Conservation (phyloP, 2,329 filamentous ascomycete genomes). For the Beauveria australis region DNA sequence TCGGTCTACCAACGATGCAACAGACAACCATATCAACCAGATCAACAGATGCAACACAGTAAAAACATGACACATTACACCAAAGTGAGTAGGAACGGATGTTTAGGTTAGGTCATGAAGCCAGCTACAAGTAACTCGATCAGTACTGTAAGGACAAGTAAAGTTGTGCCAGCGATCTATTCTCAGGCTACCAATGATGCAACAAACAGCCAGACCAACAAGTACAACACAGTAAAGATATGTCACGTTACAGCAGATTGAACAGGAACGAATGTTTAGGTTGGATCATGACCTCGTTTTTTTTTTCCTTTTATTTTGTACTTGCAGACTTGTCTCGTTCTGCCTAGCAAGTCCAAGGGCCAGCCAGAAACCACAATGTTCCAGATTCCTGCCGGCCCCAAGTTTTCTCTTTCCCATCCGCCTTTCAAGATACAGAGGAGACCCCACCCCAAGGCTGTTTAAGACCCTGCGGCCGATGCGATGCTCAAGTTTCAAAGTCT, state of each 20-base stretch:
- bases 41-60: too few species aligned
- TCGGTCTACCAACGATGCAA: too few species aligned
- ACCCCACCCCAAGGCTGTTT: background rate
- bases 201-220: background rate
- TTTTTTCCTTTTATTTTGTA: slow-evolving; percentile 24
- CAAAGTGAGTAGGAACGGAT: too few species aligned
- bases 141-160: too few species aligned
- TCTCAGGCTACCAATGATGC: too few species aligned
- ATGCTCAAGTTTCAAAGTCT: slow-evolving; percentile 3
- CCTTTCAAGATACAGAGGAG: slow-evolving; percentile 10
- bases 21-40: too few species aligned
- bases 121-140: too few species aligned
- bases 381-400: slow-evolving; percentile 1
- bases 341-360: slow-evolving; percentile 5
- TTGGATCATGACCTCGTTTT: slow-evolving; percentile 33
- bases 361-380: background rate
- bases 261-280: background rate
- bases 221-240: background rate
- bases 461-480: background rate
- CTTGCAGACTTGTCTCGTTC: slow-evolving; percentile 19
- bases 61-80: too few species aligned
- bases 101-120: too few species aligned
- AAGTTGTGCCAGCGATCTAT: too few species aligned
- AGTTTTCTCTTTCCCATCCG: background rate
- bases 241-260: background rate